A percentile compares a stretch with the other conserved stretches of the same genome.
phyloP scores from a whole-genome alignment of 306 rosid species.

The Vigna reflexopilosa region DNA sequence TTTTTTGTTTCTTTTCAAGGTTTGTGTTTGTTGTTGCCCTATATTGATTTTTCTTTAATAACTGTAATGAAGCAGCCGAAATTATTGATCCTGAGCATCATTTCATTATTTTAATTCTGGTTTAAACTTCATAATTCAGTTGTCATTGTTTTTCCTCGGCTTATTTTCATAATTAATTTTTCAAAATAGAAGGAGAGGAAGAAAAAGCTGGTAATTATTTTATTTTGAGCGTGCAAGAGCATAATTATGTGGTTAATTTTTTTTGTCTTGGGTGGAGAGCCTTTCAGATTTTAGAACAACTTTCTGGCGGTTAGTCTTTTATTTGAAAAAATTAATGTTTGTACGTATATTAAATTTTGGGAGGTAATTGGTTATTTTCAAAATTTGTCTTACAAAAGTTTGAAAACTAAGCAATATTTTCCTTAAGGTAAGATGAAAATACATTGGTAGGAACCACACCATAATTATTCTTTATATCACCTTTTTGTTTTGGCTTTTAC shows the following conservation, averaged over 20 bases:
- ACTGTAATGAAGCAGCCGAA: not conserved
- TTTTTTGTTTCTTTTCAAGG: no score
- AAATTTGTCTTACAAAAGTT: no score
- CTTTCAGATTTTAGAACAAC: constrained; percentile 8
- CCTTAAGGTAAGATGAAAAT: no score
- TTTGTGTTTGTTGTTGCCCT: not conserved
- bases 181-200: not conserved
- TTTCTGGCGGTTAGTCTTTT: not conserved
- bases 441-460: no score
- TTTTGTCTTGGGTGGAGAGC: not conserved
- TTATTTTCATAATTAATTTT: not conserved
- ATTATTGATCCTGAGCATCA: not conserved
- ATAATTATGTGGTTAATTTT: not conserved
- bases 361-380: not conserved
- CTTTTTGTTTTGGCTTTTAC: no score
- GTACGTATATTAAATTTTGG: not conserved
- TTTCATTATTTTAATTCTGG: not conserved
- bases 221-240: not conserved
- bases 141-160: not conserved
- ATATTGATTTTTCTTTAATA: not conserved
- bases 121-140: not conserved
- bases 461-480: no score
- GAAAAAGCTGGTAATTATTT: not conserved
- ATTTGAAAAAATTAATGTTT: not conserved
- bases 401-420: no score